Percentiles rank a stretch among this genome's conserved stretches.
Evolutionary conservation across 192 early-diverging fungal species (phyloP).

Genomic region (Thamnidium elegans): DNA sequence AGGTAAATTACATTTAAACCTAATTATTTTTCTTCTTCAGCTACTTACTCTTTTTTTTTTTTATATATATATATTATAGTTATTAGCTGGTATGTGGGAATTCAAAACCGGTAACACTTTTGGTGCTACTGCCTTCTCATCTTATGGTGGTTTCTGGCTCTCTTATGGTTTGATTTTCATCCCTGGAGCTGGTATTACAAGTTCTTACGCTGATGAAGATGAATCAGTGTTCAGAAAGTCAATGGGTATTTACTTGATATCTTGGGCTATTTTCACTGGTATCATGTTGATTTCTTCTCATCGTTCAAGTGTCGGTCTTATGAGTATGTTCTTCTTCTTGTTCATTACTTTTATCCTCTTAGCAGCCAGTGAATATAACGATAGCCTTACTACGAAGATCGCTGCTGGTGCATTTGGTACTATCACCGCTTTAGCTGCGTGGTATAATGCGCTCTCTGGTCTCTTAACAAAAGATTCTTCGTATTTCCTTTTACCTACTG

Average conservation of each 20-base stretch:
- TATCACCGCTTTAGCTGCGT: slow-evolving; percentile 70
- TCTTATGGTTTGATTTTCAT: slow-evolving; percentile 56
- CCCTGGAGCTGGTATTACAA: slow-evolving; percentile 52
- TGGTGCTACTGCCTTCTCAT: slow-evolving; percentile 77
- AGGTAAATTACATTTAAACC: slow-evolving; percentile 33
- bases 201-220: slow-evolving; percentile 29
- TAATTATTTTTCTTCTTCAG: neutral
- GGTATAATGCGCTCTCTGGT: slow-evolving; percentile 68
- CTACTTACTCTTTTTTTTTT: no score
- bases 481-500: slow-evolving; percentile 51
- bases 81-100: slow-evolving; percentile 85
- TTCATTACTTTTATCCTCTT: slow-evolving; percentile 68
- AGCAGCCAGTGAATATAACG: slow-evolving; percentile 56
- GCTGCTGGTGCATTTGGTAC: slow-evolving; percentile 73
- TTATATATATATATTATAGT: slow-evolving; percentile 12
- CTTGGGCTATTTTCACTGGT: slow-evolving; percentile 68
- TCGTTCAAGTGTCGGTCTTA: slow-evolving; percentile 59
- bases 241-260: slow-evolving; percentile 63
- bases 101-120: slow-evolving; percentile 76
- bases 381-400: slow-evolving; percentile 41
- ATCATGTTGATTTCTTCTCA: slow-evolving; percentile 65
- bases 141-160: slow-evolving; percentile 70
- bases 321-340: slow-evolving; percentile 64
- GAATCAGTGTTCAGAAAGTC: slow-evolving; percentile 37
- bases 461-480: slow-evolving; percentile 54